Evolutionary conservation across 2,329 filamentous ascomycete species (phyloP), one percentile per base, ranked within the genome.

Genomic region (Aspergillus tamarii): DNA sequence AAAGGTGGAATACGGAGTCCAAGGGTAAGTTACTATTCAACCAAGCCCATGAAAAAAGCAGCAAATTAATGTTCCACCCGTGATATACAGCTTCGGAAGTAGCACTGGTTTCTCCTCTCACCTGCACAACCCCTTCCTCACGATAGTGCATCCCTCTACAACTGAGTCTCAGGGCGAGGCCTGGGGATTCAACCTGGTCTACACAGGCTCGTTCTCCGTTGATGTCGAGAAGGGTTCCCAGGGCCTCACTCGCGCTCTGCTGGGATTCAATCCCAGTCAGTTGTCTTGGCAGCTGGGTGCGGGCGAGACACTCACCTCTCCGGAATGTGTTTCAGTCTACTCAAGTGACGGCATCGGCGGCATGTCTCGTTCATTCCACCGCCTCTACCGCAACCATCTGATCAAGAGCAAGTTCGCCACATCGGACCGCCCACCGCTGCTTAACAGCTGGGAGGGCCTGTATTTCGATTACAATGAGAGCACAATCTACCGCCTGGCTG

Each of bases 381-480:
- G 85, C 0, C 77, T 90, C 0, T 90, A 87, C 71, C 84, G 84
- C 53, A 84, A 86, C 57, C 85, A 90, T 67, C 81, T 90, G 56
- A 86, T 88, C 64, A 78, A 84, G 69, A 84, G 84, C 73, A 84
- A 87, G 63, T 83, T 84, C 65, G 87, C 82, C 11, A 78, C 79
- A 10, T 75, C 82, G 67, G 81, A 81, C 12, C 83, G 83, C 0
- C 88, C 87, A 0, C 79, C 84, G 0, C 74, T 90, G 50, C 80
- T 90, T 26, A 90, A 90, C 72, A 88, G 86, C 43, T 90, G 88
- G 88, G 88, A 90, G 70, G 88, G 87, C 0, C 77, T 89, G 0
- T 81, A 81, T 16, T 89, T 88, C 67, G 75, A 88, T 66, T 86
- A 84, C 72, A 87, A 89, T 67, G 78, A 86, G 56, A 83, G 78